Base-by-base conservation (phyloP, 441 rosid genomes). In the Populus hybrid region DNA sequence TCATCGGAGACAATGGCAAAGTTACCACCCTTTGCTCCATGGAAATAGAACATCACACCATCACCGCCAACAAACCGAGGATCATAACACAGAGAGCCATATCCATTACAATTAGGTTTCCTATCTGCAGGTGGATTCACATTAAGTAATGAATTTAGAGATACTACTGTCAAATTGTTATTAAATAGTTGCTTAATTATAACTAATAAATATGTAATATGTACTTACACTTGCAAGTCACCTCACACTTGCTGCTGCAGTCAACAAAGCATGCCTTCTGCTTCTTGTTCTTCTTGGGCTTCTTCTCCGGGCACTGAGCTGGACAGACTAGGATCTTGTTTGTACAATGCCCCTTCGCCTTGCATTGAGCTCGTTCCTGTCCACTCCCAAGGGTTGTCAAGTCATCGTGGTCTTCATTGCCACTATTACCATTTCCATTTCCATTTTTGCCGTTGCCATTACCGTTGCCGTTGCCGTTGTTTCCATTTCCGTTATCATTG, bases 31-130 rank as follows among this genome's bases (percentile, higher is more conserved):
- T 86, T 91, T 28, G 90, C 81, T 83, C 97, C 98, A 24, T 93
- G 98, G 90, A 95, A 93, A 82, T 95, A 95, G 89, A 95, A 95
- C 96, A 91, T 90, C 57, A 85, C 89, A 26, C 98, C 98, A 11
- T 93, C 99, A 12, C 99, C 98, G 6, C 99, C 98, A 0, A 93
- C 88, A 23, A 95, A 91, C 12, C 97, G 85, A 50, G 99, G 98
- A 73, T 92, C 99, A 12, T 95, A 95, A 73, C 98, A 95, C 1
- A 95, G 82, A 21, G 98, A 90, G 9, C 98, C 98, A 38, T 87
- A 93, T 69, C 96, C 95, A 14, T 86, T 73, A 35, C 99, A 92
- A 76, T 90, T 88, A 8, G 99, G 76, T 76, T 85, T 95, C 71
- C 97, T 92, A 85, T 84, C 97, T 95, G 89, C 68, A 21, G n/a